Conservation (phyloP, 2,329 filamentous ascomycete genomes). For the Pseudocercospora musae region DNA sequence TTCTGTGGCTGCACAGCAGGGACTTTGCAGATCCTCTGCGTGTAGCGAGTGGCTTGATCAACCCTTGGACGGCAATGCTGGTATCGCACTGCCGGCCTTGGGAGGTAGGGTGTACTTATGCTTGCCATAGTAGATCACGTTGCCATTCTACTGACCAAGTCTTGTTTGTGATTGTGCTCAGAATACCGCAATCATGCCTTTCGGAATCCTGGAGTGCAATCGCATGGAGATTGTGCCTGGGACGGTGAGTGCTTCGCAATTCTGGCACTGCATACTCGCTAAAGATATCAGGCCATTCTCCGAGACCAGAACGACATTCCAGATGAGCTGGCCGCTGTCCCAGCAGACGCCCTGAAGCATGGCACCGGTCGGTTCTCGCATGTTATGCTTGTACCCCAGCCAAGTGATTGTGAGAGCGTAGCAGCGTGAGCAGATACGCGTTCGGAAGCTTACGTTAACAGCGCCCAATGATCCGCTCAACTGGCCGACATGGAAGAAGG, state of each 20-base stretch:
- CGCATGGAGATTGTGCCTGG: constrained; percentile 48
- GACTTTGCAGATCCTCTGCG: constrained; percentile 4
- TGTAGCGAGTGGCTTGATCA: not conserved
- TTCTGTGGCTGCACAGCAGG: not conserved
- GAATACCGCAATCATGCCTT: constrained; percentile 37
- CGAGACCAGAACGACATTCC: constrained; percentile 49
- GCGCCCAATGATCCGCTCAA: constrained; percentile 51
- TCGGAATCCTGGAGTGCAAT: constrained; percentile 48
- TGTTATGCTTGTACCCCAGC: constrained; percentile 42
- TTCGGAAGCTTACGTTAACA: not conserved
- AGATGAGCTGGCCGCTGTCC: constrained; percentile 45
- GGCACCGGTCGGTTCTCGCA: constrained; percentile 32
- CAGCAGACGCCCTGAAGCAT: constrained; percentile 37
- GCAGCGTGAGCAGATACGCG: not conserved
- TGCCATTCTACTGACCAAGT: not conserved
- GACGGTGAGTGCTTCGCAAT: constrained; percentile 39
- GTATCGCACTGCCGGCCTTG: constrained; percentile 5
- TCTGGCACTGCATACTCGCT: not conserved
- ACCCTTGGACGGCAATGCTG: constrained; percentile 8
- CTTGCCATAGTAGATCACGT: not conserved
- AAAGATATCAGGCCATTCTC: constrained; percentile 40
- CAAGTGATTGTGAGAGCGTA: constrained; percentile 38
- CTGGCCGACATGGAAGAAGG: constrained; percentile 48
- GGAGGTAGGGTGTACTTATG: not conserved
- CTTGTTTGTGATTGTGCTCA: not conserved